Percentiles rank a stretch among this genome's conserved stretches.
These are phyloP conservation scores for Pseudogymnoascus sp. DNA, from an alignment of 2,329 filamentous ascomycete genomes.

Conservation along the genomic window DNA sequence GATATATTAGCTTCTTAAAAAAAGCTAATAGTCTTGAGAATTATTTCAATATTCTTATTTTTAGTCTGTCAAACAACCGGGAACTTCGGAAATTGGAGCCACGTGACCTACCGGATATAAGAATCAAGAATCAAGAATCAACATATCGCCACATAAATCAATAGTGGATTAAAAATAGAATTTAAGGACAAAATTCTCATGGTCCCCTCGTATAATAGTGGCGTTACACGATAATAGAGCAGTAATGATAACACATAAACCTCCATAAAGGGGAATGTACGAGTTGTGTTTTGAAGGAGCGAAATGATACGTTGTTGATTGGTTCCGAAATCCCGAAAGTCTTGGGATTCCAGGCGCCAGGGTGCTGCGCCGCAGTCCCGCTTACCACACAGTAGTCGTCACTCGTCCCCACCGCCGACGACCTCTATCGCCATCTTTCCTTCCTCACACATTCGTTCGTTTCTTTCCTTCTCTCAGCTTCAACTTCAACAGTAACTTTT, in stretches of 20 bases:
- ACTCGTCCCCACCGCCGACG: neutral
- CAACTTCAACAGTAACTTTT: neutral
- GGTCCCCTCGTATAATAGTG: neutral
- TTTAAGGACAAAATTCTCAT: neutral
- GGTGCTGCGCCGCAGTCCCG: neutral
- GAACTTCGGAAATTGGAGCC: neutral
- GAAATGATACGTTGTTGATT: constrained; percentile 1
- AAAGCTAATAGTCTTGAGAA: neutral
- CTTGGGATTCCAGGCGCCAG: neutral
- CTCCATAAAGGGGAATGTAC: neutral
- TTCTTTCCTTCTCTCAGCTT: neutral
- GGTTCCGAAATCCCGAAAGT: neutral
- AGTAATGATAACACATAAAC: neutral
- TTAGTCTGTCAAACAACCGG: neutral
- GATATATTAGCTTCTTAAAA: neutral
- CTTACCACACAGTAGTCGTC: constrained; percentile 3
- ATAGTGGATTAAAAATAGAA: constrained; percentile 1
- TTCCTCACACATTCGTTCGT: neutral
- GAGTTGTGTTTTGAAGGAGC: neutral
- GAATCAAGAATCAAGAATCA: neutral
- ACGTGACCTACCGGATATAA: neutral
- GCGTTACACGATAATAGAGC: neutral
- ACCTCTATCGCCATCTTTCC: neutral
- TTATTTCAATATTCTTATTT: neutral
- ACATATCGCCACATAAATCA: neutral